phyloP scores from a whole-genome alignment of 2,329 filamentous ascomycete species.

The Emydomyces testavorans region DNA sequence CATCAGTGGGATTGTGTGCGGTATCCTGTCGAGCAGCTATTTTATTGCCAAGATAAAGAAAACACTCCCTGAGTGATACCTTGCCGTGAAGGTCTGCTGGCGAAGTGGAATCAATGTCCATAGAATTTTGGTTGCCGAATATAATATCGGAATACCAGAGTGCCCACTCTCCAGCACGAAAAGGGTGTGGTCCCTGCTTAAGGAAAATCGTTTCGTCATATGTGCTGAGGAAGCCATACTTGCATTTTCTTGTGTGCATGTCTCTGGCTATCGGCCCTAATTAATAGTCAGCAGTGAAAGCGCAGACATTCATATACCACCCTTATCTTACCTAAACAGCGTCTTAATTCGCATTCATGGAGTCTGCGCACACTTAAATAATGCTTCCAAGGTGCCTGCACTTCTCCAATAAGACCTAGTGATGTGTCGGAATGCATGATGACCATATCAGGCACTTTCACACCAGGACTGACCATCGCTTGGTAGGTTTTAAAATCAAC shows the following conservation, averaged over 20 bases:
- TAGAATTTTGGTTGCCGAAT: neutral
- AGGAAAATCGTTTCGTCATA: constrained; percentile 8
- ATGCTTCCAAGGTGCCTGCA: constrained; percentile 5
- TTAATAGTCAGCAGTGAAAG: neutral
- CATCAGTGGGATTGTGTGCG: too few relatives aligned
- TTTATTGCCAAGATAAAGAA: constrained; percentile 1
- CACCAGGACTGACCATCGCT: too few relatives aligned
- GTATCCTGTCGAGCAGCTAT: neutral
- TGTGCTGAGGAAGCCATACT: constrained; percentile 6
- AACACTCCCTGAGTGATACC: constrained; percentile 5
- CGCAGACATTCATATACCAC: neutral
- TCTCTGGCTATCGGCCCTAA: neutral
- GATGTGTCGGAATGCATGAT: neutral
- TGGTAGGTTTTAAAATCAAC: too few relatives aligned
- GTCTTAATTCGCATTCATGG: neutral
- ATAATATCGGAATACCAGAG: constrained; percentile 7
- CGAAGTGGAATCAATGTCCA: neutral
- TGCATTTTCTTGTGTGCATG: neutral
- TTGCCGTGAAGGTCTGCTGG: neutral
- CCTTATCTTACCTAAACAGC: neutral
- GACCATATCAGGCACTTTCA: constrained; percentile 1
- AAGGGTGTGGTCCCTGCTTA: neutral
- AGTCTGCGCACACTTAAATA: neutral
- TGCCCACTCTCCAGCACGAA: neutral
- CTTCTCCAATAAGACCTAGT: neutral